Evolutionary conservation across 768 basidiomycete genomes (phyloP).

Genomic region (Mycena kentingensis): DNA sequence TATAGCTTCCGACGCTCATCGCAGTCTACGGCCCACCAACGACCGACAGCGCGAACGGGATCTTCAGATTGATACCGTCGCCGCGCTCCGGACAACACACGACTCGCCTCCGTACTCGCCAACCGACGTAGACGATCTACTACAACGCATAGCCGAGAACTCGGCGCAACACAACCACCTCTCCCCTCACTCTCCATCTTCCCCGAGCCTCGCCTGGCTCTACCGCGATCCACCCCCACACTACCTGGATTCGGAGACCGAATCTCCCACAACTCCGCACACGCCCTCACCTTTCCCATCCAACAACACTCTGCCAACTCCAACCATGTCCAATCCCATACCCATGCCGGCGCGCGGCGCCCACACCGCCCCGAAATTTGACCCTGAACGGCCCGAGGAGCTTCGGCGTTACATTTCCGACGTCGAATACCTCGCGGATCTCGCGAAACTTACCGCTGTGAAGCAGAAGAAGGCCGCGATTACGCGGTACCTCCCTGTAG

Average conservation of each 20-base stretch:
- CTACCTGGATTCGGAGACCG: no score
- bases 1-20: background rate
- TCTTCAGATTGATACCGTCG: background rate
- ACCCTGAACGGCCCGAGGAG: slow-evolving; percentile 14
- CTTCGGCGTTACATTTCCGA: slow-evolving; percentile 22
- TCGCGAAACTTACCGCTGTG: slow-evolving; percentile 2
- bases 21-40: background rate
- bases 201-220: no score
- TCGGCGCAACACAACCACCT: background rate
- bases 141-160: background rate
- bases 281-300: no score
- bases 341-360: slow-evolving; percentile 24
- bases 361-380: slow-evolving; percentile 20
- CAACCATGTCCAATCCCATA: background rate
- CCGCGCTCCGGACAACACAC: background rate
- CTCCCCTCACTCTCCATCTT: background rate
- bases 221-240: background rate
- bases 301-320: background rate
- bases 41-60: no score
- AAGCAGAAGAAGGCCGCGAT: slow-evolving; percentile 20
- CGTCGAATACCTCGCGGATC: slow-evolving; percentile 14
- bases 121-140: background rate
- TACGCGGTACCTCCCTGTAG: slow-evolving; percentile 12
- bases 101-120: no score
- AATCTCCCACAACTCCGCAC: no score